Evolutionary conservation across 306 rosid genomes (phyloP).

Genomic region (Astragalus glycyphyllos): DNA sequence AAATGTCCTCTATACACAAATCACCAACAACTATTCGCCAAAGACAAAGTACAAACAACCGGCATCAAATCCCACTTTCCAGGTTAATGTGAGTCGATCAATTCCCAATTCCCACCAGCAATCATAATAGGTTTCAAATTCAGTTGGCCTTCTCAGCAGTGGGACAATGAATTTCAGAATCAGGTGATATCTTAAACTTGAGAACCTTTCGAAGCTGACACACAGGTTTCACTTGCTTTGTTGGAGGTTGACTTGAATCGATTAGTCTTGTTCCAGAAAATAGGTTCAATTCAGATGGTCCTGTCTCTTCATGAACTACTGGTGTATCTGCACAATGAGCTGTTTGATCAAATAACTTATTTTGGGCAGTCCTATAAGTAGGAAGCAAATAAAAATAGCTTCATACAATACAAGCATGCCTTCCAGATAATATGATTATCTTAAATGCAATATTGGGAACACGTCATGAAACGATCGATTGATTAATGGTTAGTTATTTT

Average conservation of each 20-base stretch:
- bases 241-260: conserved; percentile 63
- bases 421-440: conserved; percentile 13
- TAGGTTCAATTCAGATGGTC: conserved; percentile 70
- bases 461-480: not conserved
- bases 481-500: conserved; percentile 12
- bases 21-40: no score
- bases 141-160: conserved; percentile 41
- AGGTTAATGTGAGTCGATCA: no score
- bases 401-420: not conserved
- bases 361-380: conserved; percentile 1
- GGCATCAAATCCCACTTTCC: no score
- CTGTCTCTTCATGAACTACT: conserved; percentile 68
- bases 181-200: conserved; percentile 64
- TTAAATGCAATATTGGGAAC: conserved; percentile 16
- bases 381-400: not conserved
- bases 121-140: conserved; percentile 24
- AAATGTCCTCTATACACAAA: no score
- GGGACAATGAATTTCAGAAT: conserved; percentile 47
- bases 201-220: conserved; percentile 66
- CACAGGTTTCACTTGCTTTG: conserved; percentile 65
- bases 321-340: conserved; percentile 56
- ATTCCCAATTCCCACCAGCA: not conserved
- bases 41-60: no score
- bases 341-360: conserved; percentile 31
- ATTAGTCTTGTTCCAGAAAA: conserved; percentile 62